These are phyloP conservation scores for Pelargonium fulgidum DNA, from an alignment of 441 rosid genomes.

Conservation along the genomic window DNA sequence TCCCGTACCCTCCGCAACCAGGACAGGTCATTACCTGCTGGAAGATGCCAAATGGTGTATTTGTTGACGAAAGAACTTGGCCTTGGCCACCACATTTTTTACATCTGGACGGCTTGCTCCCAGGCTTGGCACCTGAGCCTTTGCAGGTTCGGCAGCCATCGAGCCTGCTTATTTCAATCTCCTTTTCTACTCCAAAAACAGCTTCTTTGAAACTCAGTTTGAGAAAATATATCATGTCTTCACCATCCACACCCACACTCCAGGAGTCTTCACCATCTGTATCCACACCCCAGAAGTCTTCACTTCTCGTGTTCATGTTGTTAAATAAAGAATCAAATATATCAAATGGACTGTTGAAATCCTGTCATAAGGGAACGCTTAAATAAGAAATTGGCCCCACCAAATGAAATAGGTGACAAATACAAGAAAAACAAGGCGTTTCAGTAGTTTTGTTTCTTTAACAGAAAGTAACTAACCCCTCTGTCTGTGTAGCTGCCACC, in stretches of 20 bases:
- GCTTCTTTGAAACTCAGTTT: conserved; percentile 82
- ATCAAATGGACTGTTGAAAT: conserved; percentile 93
- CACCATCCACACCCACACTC: not conserved
- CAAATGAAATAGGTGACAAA: not conserved
- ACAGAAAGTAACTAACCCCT: conserved; percentile 56
- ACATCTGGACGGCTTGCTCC: conserved; percentile 73
- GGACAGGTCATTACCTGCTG: conserved; percentile 95
- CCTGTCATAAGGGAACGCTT: conserved; percentile 33
- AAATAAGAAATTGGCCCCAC: conserved; percentile 5
- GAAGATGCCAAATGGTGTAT: conserved; percentile 94
- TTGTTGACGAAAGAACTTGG: conserved; percentile 77
- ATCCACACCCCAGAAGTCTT: conserved; percentile 64
- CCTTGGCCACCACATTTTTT: conserved; percentile 94
- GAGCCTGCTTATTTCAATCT: conserved; percentile 80
- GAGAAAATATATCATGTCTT: conserved; percentile 37
- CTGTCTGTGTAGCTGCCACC: conserved; percentile 79
- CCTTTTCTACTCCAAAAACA: conserved; percentile 83
- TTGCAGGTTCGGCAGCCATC: conserved; percentile 78
- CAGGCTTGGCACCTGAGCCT: conserved; percentile 88
- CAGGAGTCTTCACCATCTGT: conserved; percentile 84
- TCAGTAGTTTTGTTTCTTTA: not conserved
- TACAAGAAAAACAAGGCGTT: not conserved
- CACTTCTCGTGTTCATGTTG: conserved; percentile 70
- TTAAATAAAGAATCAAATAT: conserved; percentile 78
- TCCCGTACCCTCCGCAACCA: conserved; percentile 72